Base-by-base conservation (phyloP, 192 early-diverging fungal species). In the Tieghemiomyces parasiticus region DNA sequence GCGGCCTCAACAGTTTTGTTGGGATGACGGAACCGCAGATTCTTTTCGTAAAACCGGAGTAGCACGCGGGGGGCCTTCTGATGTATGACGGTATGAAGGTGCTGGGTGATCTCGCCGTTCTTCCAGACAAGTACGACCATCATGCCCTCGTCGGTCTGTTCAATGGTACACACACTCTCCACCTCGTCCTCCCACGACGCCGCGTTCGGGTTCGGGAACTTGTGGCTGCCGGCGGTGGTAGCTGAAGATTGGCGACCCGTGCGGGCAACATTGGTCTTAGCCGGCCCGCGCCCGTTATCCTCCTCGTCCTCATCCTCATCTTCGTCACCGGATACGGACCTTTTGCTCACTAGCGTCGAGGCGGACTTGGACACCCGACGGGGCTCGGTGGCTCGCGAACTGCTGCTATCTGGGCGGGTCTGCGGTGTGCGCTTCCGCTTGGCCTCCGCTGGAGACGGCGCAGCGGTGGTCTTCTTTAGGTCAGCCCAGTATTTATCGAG, bases 11-110 rank as follows among this genome's bases (percentile, higher is more conserved):
- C n/a, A n/a, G n/a, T n/a, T n/a, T n/a, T n/a, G n/a, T n/a, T n/a
- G n/a, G n/a, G n/a, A n/a, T n/a, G n/a, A n/a, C n/a, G n/a, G 48
- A 71, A 71, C 51, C 62, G 63, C 33, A 71, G 58, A 24, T 71
- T 63, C 29, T 34, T 50, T 60, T 71, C 70, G 55, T 71, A 71
- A 47, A 67, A 71, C 1, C 48, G 46, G 46, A 71, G 67, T 28
- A 71, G 38, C 56, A 49, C 65, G 26, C 59, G 66, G 10, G 70
- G 70, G 44, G 63, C 67, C n/a, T 65, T 61, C 10, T 49, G 14
- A 51, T 71, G 63, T 10, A 61, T 63, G 3, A 32, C 34, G 24
- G 35, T 44, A 44, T 56, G 42, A 1, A 46, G 46, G 58, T 71
- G 70, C 28, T 46, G 46, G 13, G 66, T 63, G 22, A 63, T 42